Conservation (phyloP, 768 basidiomycete genomes). For the Boletus bicolor region DNA sequence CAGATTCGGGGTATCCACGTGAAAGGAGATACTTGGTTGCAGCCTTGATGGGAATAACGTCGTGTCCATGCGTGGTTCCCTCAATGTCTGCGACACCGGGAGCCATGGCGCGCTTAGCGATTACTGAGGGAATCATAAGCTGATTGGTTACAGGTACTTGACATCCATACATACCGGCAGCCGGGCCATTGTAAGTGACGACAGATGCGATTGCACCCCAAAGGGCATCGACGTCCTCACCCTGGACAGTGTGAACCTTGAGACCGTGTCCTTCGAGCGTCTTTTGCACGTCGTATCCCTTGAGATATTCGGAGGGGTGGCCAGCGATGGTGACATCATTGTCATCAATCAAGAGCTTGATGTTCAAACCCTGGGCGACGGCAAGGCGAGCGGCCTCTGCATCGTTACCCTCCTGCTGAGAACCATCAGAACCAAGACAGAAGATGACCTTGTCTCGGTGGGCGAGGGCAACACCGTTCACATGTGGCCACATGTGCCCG, state of each 20-base stretch:
- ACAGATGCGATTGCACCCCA: constrained; percentile 63
- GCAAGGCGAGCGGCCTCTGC: constrained; percentile 87
- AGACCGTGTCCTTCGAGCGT: constrained; percentile 82
- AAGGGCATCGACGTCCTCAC: constrained; percentile 76
- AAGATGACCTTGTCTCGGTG: constrained; percentile 76
- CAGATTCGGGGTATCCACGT: constrained; percentile 52
- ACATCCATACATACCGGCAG: constrained; percentile 51
- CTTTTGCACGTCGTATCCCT: constrained; percentile 67
- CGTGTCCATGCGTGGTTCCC: constrained; percentile 78
- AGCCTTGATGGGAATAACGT: constrained; percentile 78
- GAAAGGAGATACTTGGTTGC: constrained; percentile 70
- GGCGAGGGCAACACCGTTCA: constrained; percentile 82
- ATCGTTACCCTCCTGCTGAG: constrained; percentile 89
- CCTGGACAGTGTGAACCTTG: constrained; percentile 68
- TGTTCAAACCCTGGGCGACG: constrained; percentile 77
- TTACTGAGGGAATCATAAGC: constrained; percentile 40
- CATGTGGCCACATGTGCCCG: constrained; percentile 87
- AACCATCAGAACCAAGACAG: constrained; percentile 85
- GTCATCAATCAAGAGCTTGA: constrained; percentile 86
- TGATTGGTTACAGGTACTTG: neutral
- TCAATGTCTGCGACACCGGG: constrained; percentile 72
- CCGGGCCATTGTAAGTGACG: constrained; percentile 67
- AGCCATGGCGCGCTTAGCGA: constrained; percentile 68
- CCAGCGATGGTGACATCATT: constrained; percentile 94
- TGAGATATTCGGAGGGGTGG: constrained; percentile 82